phyloP scores from a whole-genome alignment of 2,329 filamentous ascomycete genomes.

The Colletotrichum sp. region DNA sequence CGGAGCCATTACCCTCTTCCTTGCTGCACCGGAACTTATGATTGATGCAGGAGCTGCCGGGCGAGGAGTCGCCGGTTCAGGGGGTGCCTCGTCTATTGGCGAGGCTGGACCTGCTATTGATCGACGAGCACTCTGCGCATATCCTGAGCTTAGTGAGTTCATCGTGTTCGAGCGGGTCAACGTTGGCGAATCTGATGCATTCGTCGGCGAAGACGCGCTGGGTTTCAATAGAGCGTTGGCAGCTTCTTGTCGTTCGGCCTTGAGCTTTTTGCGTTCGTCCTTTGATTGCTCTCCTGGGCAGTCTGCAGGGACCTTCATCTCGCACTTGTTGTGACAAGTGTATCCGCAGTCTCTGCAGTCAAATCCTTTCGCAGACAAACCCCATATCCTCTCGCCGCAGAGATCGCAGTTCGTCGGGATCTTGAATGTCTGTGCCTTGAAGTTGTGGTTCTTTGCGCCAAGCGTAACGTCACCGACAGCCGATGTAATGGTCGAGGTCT shows the following conservation, averaged over 20 bases:
- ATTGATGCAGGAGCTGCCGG: slow-evolving; percentile 21
- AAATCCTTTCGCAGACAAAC: slow-evolving; percentile 93
- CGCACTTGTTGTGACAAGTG: slow-evolving; percentile 97
- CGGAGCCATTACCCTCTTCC: slow-evolving; percentile 82
- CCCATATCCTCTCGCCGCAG: slow-evolving; percentile 97
- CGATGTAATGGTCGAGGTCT: slow-evolving; percentile 90
- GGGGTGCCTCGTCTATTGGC: slow-evolving; percentile 50
- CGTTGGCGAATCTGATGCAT: slow-evolving; percentile 65
- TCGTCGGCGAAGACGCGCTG: slow-evolving; percentile 39
- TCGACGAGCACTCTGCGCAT: slow-evolving; percentile 77
- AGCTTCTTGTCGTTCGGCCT: slow-evolving; percentile 81
- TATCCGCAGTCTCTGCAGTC: slow-evolving; percentile 97
- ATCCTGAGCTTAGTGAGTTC: slow-evolving; percentile 88
- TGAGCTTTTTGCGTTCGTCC: slow-evolving; percentile 94
- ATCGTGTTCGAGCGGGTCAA: slow-evolving; percentile 86
- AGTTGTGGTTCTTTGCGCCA: slow-evolving; percentile 94
- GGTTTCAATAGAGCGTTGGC: slow-evolving; percentile 67
- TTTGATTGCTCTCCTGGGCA: slow-evolving; percentile 94
- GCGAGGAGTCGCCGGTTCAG: slow-evolving; percentile 39
- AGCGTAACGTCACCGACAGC: slow-evolving; percentile 91
- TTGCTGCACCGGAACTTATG: slow-evolving; percentile 32
- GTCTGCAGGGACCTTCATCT: slow-evolving; percentile 97
- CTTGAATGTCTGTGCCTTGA: slow-evolving; percentile 99
- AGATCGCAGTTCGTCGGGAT: slow-evolving; percentile 98
- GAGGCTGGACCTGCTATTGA: slow-evolving; percentile 68